Conservation (phyloP, 768 basidiomycete species). For the Agaricus bisporus region DNA sequence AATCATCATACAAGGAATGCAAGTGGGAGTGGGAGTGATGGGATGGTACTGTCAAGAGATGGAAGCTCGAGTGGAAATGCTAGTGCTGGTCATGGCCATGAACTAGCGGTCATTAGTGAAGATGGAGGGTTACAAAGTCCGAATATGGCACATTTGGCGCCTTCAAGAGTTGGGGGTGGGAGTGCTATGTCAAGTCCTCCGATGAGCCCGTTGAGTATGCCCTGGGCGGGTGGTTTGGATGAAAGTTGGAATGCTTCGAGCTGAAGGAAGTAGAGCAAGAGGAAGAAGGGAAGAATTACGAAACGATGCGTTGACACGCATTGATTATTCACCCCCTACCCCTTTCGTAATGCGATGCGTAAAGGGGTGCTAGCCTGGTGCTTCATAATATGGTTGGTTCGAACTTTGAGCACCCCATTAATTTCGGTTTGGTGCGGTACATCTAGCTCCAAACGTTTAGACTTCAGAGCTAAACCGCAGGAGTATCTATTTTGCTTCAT, state of each 20-base stretch:
- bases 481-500: too few relatives aligned
- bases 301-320: not conserved
- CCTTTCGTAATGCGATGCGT: too few relatives aligned
- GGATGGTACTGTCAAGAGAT: not conserved
- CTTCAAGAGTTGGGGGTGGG: not conserved
- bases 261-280: not conserved
- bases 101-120: not conserved
- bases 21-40: conserved; percentile 8
- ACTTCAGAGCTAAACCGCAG: too few relatives aligned
- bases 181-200: conserved; percentile 10
- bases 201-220: conserved; percentile 26
- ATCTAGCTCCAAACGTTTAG: too few relatives aligned
- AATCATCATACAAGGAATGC: conserved; percentile 17
- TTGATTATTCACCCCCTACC: too few relatives aligned
- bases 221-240: conserved; percentile 37
- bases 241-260: conserved; percentile 29
- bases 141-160: conserved; percentile 13
- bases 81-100: not conserved
- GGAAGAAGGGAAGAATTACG: too few relatives aligned
- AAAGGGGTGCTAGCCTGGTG: too few relatives aligned
- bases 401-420: too few relatives aligned
- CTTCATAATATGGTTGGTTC: too few relatives aligned
- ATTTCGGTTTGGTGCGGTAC: too few relatives aligned
- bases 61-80: conserved; percentile 5
- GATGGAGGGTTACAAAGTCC: conserved; percentile 15